phyloP scores from a whole-genome alignment of 2,329 filamentous ascomycete species.

The Dactylellina haptotyla region DNA sequence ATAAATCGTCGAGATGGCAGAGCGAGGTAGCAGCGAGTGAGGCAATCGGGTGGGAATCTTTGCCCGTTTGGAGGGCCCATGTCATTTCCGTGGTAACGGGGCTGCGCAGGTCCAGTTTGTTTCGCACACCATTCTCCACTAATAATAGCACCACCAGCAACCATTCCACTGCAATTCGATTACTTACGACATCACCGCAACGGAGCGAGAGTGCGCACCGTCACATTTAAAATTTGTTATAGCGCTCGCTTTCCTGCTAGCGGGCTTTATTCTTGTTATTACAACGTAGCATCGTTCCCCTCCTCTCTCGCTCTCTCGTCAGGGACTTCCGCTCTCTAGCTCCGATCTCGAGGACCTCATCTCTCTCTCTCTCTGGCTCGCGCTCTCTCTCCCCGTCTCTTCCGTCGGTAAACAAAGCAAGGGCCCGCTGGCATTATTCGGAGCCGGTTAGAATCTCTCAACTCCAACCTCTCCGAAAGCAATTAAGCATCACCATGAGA shows the following conservation, averaged over 20 bases:
- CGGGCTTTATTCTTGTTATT: too few relatives aligned
- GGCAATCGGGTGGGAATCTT: too few relatives aligned
- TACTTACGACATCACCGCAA: too few relatives aligned
- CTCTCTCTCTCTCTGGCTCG: neutral
- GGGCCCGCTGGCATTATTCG: slow-evolving; percentile 2
- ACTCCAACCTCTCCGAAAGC: neutral
- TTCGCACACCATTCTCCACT: slow-evolving; percentile 33
- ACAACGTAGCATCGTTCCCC: slow-evolving; percentile 33
- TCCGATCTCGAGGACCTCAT: neutral
- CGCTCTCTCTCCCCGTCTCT: neutral
- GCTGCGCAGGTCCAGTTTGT: slow-evolving; percentile 30
- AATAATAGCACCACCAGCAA: slow-evolving; percentile 46
- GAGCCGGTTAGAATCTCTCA: neutral
- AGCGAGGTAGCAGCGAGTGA: too few relatives aligned
- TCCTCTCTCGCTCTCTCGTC: too few relatives aligned
- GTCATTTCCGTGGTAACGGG: slow-evolving; percentile 53
- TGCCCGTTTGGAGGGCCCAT: slow-evolving; percentile 15
- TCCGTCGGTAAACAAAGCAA: slow-evolving; percentile 27
- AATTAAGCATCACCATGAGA: slow-evolving; percentile 1
- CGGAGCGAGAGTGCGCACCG: too few relatives aligned
- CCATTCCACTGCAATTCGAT: too few relatives aligned
- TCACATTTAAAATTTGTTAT: too few relatives aligned
- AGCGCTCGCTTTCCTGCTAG: too few relatives aligned
- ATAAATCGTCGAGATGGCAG: too few relatives aligned
- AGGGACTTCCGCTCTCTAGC: too few relatives aligned